A percentile compares a stretch with the other conserved stretches of the same genome.
Evolutionary conservation across 1,284 basidiomycete genomes (phyloP).

Genomic region (Microstroma glucosiphilum): DNA sequence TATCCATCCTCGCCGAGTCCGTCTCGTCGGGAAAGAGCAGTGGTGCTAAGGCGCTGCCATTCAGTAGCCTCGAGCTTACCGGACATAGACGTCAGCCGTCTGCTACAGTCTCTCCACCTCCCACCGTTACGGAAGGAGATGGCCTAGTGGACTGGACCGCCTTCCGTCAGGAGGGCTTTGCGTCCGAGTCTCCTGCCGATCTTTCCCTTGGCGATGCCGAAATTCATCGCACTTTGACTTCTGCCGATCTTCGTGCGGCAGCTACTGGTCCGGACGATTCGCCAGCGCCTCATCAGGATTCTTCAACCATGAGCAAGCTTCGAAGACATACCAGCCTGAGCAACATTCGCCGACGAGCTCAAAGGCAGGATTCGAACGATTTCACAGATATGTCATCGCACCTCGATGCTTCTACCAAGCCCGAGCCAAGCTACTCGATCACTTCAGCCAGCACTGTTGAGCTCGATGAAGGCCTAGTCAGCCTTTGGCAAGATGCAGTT

Average conservation of each 20-base stretch:
- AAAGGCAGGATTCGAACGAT: neutral
- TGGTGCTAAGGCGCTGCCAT: no score
- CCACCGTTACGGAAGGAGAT: neutral
- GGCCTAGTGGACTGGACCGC: neutral
- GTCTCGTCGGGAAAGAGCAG: neutral
- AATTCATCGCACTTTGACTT: no score
- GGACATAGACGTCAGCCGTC: neutral
- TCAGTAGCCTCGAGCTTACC: neutral
- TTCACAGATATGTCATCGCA: neutral
- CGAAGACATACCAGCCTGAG: slow-evolving; percentile 5
- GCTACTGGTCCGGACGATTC: neutral
- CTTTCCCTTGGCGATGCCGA: no score
- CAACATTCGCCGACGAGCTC: slow-evolving; percentile 4
- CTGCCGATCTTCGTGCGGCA: no score
- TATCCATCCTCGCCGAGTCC: neutral
- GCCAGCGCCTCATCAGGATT: slow-evolving; percentile 1
- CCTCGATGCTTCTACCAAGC: neutral
- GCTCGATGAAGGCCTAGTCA: slow-evolving; percentile 11
- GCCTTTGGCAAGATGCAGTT: slow-evolving; percentile 15
- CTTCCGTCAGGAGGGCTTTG: neutral
- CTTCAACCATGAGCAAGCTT: neutral
- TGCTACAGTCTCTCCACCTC: neutral
- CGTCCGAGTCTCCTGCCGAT: neutral
- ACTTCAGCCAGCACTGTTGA: slow-evolving; percentile 6
- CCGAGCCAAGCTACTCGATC: slow-evolving; percentile 6